Percentiles rank a stretch among this genome's conserved stretches.
These are phyloP conservation scores for Cordyceps sp. DNA, from an alignment of 2,329 filamentous ascomycete species.

Conservation along the genomic window DNA sequence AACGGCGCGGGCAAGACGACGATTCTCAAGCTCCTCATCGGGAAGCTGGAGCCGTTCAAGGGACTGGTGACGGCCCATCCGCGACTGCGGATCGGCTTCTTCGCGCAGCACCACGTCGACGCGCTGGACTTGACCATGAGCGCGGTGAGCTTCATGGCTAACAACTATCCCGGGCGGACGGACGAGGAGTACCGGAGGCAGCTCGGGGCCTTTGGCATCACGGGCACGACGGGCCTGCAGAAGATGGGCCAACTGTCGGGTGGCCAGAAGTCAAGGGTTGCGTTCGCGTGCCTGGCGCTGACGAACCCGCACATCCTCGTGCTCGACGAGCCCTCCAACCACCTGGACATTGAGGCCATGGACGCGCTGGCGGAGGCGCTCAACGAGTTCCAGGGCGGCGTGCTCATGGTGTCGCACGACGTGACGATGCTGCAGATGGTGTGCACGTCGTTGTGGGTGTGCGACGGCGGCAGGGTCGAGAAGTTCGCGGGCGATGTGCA, in stretches of 20 bases:
- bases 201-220: slow-evolving; percentile 77
- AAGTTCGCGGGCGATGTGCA: slow-evolving; percentile 93
- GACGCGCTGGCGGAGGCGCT: slow-evolving; percentile 80
- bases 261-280: slow-evolving; percentile 96
- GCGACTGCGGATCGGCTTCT: slow-evolving; percentile 83
- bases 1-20: slow-evolving; percentile 99
- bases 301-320: slow-evolving; percentile 94
- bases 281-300: slow-evolving; percentile 89
- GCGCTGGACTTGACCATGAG: slow-evolving; percentile 78
- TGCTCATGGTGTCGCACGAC: slow-evolving; percentile 97
- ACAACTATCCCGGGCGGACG: slow-evolving; percentile 72
- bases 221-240: slow-evolving; percentile 88
- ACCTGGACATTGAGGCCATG: slow-evolving; percentile 98
- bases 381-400: slow-evolving; percentile 76
- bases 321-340: slow-evolving; percentile 95
- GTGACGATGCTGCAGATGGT: slow-evolving; percentile 97
- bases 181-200: slow-evolving; percentile 96
- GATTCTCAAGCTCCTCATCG: slow-evolving; percentile 91
- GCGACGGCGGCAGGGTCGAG: slow-evolving; percentile 83
- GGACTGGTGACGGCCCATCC: slow-evolving; percentile 82
- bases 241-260: slow-evolving; percentile 90
- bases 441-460: slow-evolving; percentile 91
- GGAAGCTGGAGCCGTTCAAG: slow-evolving; percentile 57
- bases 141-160: slow-evolving; percentile 92
- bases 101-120: slow-evolving; percentile 96